Percentiles rank a stretch among this genome's conserved stretches.
Evolutionary conservation across 495 filamentous ascomycete species (phyloP).

Genomic region (Aspergillus bertholletiae): DNA sequence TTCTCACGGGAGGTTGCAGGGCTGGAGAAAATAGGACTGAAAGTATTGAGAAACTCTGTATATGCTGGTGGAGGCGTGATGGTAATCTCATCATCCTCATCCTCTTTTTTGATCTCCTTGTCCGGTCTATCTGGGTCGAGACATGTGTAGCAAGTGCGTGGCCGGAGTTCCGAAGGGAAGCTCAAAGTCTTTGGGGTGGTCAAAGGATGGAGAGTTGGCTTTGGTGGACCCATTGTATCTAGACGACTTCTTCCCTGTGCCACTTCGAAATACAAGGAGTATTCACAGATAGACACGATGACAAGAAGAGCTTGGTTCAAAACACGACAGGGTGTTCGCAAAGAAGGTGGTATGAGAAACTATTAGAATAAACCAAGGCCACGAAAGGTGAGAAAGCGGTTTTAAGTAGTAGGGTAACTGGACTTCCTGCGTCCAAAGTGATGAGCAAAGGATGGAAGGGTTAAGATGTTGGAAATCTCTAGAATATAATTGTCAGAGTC

Average conservation of each 20-base stretch:
- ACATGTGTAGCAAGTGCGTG: constrained; percentile 8
- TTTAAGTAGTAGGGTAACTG: no score
- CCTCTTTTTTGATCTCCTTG: constrained; percentile 3
- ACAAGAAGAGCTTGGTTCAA: no score
- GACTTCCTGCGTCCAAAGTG: no score
- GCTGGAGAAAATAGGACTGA: constrained; percentile 12
- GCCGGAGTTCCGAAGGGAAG: constrained; percentile 16
- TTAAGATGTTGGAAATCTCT: no score
- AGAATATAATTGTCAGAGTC: no score
- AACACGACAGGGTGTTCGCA: no score
- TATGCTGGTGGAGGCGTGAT: constrained; percentile 16
- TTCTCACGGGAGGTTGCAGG: not conserved
- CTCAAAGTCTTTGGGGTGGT: constrained; percentile 11
- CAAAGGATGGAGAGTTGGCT: constrained; percentile 13
- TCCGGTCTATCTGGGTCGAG: constrained; percentile 1
- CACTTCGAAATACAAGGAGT: no score
- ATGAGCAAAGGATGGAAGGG: no score
- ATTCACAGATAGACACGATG: not conserved
- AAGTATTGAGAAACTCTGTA: constrained; percentile 17
- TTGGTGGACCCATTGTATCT: constrained; percentile 12
- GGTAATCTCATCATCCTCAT: constrained; percentile 1
- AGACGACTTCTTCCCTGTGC: not conserved
- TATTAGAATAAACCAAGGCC: no score
- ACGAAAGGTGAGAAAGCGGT: not conserved
- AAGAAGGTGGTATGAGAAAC: no score